phyloP scores from a whole-genome alignment of 768 basidiomycete genomes.

The Podaxis mareebaensis region DNA sequence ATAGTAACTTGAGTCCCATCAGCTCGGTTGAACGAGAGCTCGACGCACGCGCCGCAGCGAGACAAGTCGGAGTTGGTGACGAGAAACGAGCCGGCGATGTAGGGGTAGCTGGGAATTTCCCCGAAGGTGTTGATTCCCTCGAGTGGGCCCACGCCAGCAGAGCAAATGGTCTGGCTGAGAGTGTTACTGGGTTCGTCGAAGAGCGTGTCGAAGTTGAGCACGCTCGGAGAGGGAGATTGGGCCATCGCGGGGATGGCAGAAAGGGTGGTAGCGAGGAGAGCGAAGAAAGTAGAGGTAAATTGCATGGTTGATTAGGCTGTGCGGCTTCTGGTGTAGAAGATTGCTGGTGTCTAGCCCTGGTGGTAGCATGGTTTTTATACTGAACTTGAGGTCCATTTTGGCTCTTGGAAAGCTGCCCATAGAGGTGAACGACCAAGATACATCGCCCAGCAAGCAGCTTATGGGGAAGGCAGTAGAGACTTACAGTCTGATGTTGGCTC shows the following conservation, averaged over 20 bases:
- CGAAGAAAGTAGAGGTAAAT: not conserved
- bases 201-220: not conserved
- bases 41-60: constrained; percentile 13
- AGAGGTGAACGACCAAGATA: not conserved
- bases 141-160: constrained; percentile 8
- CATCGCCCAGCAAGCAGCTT: not conserved
- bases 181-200: not conserved
- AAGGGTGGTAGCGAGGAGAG: not conserved
- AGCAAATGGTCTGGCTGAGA: constrained; percentile 7
- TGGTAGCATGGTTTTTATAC: not conserved
- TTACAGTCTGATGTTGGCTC: too few relatives aligned
- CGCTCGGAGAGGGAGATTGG: not conserved
- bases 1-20: constrained; percentile 7
- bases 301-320: not conserved
- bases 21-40: not conserved
- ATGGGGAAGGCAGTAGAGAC: too few relatives aligned
- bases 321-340: not conserved
- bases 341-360: not conserved
- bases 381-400: not conserved
- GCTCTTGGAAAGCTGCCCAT: not conserved
- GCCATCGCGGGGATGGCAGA: not conserved
- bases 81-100: constrained; percentile 7
- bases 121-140: constrained; percentile 16
- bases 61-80: constrained; percentile 10
- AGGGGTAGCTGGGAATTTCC: constrained; percentile 14